phyloP scores from a whole-genome alignment of 306 rosid species.

The Abrus precatorius region DNA sequence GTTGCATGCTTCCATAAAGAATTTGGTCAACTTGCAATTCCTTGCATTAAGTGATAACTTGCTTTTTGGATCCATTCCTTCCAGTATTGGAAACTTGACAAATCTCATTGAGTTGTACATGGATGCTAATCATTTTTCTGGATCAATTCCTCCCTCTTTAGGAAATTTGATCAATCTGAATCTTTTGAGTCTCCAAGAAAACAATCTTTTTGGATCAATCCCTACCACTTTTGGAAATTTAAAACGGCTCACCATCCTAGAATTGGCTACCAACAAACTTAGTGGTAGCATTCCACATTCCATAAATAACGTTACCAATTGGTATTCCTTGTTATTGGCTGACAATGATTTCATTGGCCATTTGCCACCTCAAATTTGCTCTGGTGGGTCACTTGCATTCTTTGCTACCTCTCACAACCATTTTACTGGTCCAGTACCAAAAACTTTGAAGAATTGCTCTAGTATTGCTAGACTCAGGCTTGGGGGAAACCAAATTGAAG shows the following conservation, averaged over 20 bases:
- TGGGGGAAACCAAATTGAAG: slow-evolving; percentile 48
- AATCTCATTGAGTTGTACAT: slow-evolving; percentile 10
- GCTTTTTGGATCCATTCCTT: slow-evolving; percentile 48
- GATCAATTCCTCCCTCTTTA: slow-evolving; percentile 49
- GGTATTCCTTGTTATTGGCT: slow-evolving; percentile 1
- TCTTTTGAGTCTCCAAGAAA: background rate
- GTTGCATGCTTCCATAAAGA: slow-evolving; percentile 35
- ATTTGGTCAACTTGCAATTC: slow-evolving; percentile 10
- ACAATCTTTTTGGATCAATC: slow-evolving; percentile 49
- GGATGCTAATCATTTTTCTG: slow-evolving; percentile 17
- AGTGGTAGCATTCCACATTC: slow-evolving; percentile 42
- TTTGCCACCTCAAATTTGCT: slow-evolving; percentile 46
- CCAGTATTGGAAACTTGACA: slow-evolving; percentile 48
- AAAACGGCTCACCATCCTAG: slow-evolving; percentile 1
- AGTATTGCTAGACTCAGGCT: slow-evolving; percentile 47
- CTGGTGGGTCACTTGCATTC: background rate
- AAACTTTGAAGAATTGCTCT: slow-evolving; percentile 44
- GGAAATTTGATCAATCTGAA: slow-evolving; percentile 47
- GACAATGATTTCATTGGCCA: slow-evolving; percentile 43
- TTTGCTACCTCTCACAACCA: background rate
- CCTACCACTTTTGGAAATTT: slow-evolving; percentile 50
- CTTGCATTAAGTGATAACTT: background rate
- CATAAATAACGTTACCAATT: slow-evolving; percentile 22
- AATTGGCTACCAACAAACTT: slow-evolving; percentile 42
- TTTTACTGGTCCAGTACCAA: slow-evolving; percentile 48